A percentile compares a stretch with the other conserved stretches of the same genome.
phyloP scores from a whole-genome alignment of 208 protist genomes.

The Leishmania major region DNA sequence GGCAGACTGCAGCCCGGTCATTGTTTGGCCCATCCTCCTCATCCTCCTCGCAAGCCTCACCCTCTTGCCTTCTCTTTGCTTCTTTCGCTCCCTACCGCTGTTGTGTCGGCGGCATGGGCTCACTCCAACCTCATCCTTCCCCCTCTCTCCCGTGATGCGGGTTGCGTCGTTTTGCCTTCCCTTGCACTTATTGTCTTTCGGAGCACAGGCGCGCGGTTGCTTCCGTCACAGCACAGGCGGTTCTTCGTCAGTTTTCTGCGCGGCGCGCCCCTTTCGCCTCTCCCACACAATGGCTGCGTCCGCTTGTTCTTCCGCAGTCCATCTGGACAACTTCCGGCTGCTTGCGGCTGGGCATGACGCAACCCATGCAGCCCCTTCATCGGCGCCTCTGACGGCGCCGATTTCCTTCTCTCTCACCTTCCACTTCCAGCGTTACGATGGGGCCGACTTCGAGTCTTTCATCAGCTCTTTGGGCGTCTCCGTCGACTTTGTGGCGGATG shows the following conservation, averaged over 20 bases:
- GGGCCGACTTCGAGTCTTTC: neutral
- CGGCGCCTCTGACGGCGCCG: slow-evolving; percentile 9
- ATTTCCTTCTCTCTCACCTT: slow-evolving; percentile 3
- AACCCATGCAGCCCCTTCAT: neutral
- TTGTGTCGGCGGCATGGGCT: neutral
- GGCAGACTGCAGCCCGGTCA: neutral
- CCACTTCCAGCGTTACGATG: neutral
- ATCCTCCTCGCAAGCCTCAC: neutral
- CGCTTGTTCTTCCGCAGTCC: neutral
- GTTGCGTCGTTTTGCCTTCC: neutral
- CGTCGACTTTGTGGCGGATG: slow-evolving; percentile 52
- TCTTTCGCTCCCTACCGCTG: neutral
- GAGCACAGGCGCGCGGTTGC: neutral
- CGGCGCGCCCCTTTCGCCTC: too few relatives aligned
- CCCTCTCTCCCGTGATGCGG: neutral
- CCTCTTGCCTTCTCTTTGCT: neutral
- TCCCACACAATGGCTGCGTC: neutral
- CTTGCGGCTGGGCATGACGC: neutral
- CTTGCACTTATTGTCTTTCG: neutral
- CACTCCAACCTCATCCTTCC: neutral
- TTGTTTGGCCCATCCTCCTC: neutral
- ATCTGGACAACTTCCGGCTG: neutral
- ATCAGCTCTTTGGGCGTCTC: neutral
- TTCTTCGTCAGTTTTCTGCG: neutral
- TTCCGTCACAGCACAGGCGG: neutral